phyloP scores from a whole-genome alignment of 768 basidiomycete species.

The Lyophyllum shimeji region DNA sequence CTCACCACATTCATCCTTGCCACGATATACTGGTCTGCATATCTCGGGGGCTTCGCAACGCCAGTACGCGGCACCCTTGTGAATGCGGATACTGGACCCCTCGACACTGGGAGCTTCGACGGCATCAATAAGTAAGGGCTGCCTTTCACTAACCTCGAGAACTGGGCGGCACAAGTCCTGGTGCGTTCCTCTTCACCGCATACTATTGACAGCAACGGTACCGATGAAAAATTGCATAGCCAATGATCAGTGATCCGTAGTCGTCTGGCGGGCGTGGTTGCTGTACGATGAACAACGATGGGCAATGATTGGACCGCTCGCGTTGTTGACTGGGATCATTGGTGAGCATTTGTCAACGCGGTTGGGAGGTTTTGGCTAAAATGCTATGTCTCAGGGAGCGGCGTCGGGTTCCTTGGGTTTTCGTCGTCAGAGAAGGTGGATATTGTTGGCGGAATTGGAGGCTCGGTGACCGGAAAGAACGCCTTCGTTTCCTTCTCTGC shows the following conservation, averaged over 20 bases:
- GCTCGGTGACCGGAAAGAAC: constrained; percentile 5
- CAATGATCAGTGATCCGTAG: constrained; percentile 15
- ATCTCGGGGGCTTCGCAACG: constrained; percentile 16
- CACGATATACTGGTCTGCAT: constrained; percentile 17
- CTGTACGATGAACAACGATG: constrained; percentile 1
- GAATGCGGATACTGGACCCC: constrained; percentile 14
- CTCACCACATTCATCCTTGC: constrained; percentile 10
- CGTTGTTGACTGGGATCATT: constrained; percentile 10
- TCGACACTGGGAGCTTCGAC: constrained; percentile 13
- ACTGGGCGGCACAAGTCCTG: constrained; percentile 14
- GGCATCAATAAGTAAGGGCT: constrained; percentile 15
- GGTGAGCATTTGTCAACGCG: neutral
- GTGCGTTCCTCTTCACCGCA: neutral
- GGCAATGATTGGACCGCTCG: constrained; percentile 3
- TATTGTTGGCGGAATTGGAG: constrained; percentile 1
- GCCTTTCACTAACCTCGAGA: constrained; percentile 12
- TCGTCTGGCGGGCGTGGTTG: constrained; percentile 6
- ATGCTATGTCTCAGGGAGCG: constrained; percentile 1
- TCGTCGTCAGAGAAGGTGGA: neutral
- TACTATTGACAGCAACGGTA: neutral
- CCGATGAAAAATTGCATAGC: constrained; percentile 2
- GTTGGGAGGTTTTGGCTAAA: neutral
- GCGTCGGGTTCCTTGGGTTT: constrained; percentile 14
- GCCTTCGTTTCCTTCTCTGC: constrained; percentile 11
- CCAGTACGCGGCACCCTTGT: constrained; percentile 16